These are phyloP conservation scores for Albifimbria verrucaria DNA, from an alignment of 2,329 filamentous ascomycete genomes.

Conservation along the genomic window DNA sequence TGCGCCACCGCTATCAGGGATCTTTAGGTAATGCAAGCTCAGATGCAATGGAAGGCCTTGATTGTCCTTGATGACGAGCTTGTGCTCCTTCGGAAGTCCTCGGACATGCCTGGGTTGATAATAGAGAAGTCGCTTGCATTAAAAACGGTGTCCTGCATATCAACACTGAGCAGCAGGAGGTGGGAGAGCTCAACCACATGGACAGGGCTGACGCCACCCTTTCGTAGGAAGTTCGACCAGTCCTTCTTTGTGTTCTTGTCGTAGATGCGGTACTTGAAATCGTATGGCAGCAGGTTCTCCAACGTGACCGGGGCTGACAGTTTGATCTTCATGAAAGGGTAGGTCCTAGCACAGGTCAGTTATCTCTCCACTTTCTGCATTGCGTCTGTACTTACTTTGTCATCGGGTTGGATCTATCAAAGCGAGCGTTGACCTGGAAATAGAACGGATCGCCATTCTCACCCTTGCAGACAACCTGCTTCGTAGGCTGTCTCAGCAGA, in stretches of 20 bases:
- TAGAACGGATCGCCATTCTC: slow-evolving; percentile 90
- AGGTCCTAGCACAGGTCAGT: slow-evolving; percentile 52
- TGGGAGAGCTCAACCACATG: slow-evolving; percentile 97
- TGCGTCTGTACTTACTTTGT: slow-evolving; percentile 53
- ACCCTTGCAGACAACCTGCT: slow-evolving; percentile 83
- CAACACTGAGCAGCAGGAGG: slow-evolving; percentile 84
- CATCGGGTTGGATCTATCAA: slow-evolving; percentile 78
- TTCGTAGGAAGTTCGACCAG: slow-evolving; percentile 97
- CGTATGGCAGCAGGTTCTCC: slow-evolving; percentile 91
- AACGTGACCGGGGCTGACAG: slow-evolving; percentile 90
- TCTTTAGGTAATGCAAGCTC: slow-evolving; percentile 84
- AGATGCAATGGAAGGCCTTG: slow-evolving; percentile 76
- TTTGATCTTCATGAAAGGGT: slow-evolving; percentile 92
- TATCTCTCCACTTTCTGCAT: not conserved
- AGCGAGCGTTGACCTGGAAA: slow-evolving; percentile 89
- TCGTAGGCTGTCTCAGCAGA: slow-evolving; percentile 76
- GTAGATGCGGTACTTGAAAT: slow-evolving; percentile 99
- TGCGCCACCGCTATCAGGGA: slow-evolving; percentile 88
- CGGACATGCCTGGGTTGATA: slow-evolving; percentile 83
- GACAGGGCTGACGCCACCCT: slow-evolving; percentile 93
- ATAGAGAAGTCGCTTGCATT: slow-evolving; percentile 95
- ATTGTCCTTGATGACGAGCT: slow-evolving; percentile 78
- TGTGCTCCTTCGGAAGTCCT: slow-evolving; percentile 83
- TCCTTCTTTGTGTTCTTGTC: slow-evolving; percentile 98
- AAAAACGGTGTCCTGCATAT: slow-evolving; percentile 95